phyloP scores from a whole-genome alignment of 306 rosid genomes.

The Glycine tomentella region DNA sequence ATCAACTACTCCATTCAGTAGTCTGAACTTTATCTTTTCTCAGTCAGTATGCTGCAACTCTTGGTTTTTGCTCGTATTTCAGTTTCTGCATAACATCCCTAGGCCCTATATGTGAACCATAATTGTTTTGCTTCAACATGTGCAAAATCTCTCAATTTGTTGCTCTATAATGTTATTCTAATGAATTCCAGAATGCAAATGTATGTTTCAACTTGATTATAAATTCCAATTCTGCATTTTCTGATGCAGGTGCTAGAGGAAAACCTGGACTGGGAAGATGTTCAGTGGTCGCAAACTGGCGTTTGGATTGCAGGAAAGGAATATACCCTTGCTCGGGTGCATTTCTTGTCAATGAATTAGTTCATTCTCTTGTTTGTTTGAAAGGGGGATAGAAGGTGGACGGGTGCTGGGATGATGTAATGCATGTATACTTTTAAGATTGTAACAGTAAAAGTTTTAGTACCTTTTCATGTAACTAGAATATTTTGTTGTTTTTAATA shows the following conservation, averaged over 20 bases:
- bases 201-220: not conserved
- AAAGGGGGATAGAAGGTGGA: no score
- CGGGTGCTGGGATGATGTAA: no score
- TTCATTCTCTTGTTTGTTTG: not conserved
- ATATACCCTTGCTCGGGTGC: conserved; percentile 91
- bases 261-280: conserved; percentile 95
- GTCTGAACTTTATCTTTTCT: no score
- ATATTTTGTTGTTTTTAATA: no score
- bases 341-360: conserved; percentile 83
- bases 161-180: not conserved
- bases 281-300: conserved; percentile 98
- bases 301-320: conserved; percentile 96
- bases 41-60: no score
- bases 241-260: conserved; percentile 79
- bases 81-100: no score
- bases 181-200: not conserved
- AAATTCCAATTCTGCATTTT: conserved; percentile 34
- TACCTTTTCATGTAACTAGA: no score
- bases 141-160: not conserved
- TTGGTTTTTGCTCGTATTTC: no score
- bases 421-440: no score
- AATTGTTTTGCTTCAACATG: conserved; percentile 15
- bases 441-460: no score
- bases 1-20: no score
- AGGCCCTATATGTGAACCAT: conserved; percentile 1